A percentile compares a stretch with the other conserved stretches of the same genome.
phyloP scores from a whole-genome alignment of 352 stramenopile species.

The Phytopythium chamaehyphon region DNA sequence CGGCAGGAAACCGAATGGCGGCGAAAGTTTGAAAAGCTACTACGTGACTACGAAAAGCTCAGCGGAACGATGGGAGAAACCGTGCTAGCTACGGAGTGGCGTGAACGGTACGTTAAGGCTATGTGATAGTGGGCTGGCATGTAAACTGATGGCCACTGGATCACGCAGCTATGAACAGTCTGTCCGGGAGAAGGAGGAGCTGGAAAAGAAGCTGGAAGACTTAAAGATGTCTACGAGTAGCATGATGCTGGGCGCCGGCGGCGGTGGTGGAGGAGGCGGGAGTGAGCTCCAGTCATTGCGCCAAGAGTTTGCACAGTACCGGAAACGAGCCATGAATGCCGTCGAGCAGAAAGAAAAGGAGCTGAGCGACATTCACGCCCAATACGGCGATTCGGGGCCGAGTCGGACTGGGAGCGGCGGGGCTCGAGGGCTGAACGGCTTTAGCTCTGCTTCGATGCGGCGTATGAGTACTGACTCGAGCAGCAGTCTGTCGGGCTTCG shows the following conservation, averaged over 20 bases:
- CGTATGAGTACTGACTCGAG: conserved; percentile 80
- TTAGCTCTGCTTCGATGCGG: conserved; percentile 31
- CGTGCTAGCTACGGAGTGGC: conserved; percentile 80
- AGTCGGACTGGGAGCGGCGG: conserved; percentile 35
- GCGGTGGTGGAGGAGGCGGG: conserved; percentile 22
- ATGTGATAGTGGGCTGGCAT: neutral
- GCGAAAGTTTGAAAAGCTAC: conserved; percentile 82
- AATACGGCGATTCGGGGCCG: conserved; percentile 42
- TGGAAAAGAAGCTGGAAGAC: conserved; percentile 73
- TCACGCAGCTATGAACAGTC: conserved; percentile 79
- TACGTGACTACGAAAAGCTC: conserved; percentile 85
- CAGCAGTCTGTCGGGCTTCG: conserved; percentile 75
- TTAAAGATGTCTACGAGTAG: conserved; percentile 40
- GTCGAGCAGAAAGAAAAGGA: conserved; percentile 85
- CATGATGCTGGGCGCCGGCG: conserved; percentile 18
- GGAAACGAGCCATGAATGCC: conserved; percentile 69
- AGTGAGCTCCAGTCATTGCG: conserved; percentile 57
- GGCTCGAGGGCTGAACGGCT: conserved; percentile 1
- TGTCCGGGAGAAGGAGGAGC: conserved; percentile 66
- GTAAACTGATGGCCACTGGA: neutral
- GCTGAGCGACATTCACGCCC: conserved; percentile 60
- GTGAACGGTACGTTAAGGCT: conserved; percentile 40
- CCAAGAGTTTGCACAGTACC: conserved; percentile 78
- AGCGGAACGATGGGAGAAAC: conserved; percentile 85
- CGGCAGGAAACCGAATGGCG: conserved; percentile 81